Evolutionary conservation across 164 flowering plant genomes (phyloP), one percentile per base, ranked within the genome.

Genomic region (Aristolochia californica): DNA sequence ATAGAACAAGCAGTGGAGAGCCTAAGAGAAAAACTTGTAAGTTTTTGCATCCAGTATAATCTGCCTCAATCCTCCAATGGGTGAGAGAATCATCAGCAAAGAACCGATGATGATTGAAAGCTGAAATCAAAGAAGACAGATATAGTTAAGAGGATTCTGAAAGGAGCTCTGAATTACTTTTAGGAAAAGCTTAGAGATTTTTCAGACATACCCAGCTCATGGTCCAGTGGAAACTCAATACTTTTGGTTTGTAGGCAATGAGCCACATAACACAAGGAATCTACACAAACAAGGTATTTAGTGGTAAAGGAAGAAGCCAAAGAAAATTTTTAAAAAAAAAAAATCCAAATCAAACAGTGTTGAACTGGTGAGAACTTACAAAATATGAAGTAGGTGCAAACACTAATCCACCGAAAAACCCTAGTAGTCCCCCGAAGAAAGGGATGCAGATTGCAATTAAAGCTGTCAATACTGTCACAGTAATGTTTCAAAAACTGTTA

Each of bases 201-300:
- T 4, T 34, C 15, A 5, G 13, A 20, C 64, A 0, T 61, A 75
- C 78, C 74, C 74, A 75, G 27, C 52, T 48, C 13, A 58, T 50
- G 28, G 53, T 26, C 79, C 77, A 70, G 22, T 64, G 72, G 27
- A 67, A 57, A 64, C 75, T 73, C 55, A 62, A 68, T 8, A 24
- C 26, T 22, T 59, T 67, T 8, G 80, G 77, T 27, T 56, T 57
- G 21, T 57, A 11, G 18, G 70, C 2, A 3, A 49, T 22, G 25
- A 70, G 67, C 77, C 77, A 76, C 49, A 76, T 70, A 13, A 73
- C 25, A 49, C 77, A 68, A 24, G 80, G 80, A 14, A 73, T 43
- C 79, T 76, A 65, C 65, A 69, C 17, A 30, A 28, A 26, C 40
- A 40, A 23, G 0, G 12, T 10, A 13, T 14, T 13, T 28, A 16